Conservation (phyloP, 2,329 filamentous ascomycete species). For the Trichoderma gracile region DNA sequence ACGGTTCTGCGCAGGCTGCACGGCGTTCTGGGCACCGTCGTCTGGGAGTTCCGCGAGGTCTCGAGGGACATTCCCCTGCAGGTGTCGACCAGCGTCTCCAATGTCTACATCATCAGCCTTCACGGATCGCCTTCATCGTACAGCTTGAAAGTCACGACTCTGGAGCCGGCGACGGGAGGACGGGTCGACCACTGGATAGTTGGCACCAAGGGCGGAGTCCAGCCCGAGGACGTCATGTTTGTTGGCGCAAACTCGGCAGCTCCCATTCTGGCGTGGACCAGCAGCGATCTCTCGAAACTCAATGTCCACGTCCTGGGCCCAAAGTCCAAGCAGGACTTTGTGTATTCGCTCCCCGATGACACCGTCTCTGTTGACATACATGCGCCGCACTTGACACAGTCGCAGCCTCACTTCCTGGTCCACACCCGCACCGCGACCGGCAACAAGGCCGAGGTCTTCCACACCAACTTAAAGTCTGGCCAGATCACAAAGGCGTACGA, state of each 20-base stretch:
- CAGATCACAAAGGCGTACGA: constrained; percentile 76
- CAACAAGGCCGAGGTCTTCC: constrained; percentile 84
- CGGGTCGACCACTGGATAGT: constrained; percentile 71
- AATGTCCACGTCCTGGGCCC: constrained; percentile 70
- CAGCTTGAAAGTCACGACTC: constrained; percentile 71
- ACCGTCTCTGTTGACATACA: constrained; percentile 64
- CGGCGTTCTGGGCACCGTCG: constrained; percentile 68
- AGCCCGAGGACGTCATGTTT: constrained; percentile 66
- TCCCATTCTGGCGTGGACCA: constrained; percentile 75
- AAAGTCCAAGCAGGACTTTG: constrained; percentile 57
- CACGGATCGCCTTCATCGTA: constrained; percentile 69
- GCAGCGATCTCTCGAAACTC: constrained; percentile 60
- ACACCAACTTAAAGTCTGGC: constrained; percentile 71
- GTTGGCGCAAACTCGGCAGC: constrained; percentile 75
- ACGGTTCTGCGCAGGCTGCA: constrained; percentile 70
- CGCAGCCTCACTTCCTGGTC: constrained; percentile 79
- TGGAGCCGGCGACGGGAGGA: constrained; percentile 73
- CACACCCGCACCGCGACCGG: constrained; percentile 70
- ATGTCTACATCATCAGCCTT: constrained; percentile 76
- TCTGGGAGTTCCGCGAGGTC: constrained; percentile 75
- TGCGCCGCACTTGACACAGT: constrained; percentile 70
- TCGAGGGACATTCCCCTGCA: constrained; percentile 74
- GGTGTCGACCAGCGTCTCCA: constrained; percentile 66
- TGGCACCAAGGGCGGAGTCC: constrained; percentile 72
- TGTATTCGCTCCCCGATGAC: constrained; percentile 51